phyloP scores from a whole-genome alignment of 2,329 filamentous ascomycete species.

The Phialemoniopsis sp. region DNA sequence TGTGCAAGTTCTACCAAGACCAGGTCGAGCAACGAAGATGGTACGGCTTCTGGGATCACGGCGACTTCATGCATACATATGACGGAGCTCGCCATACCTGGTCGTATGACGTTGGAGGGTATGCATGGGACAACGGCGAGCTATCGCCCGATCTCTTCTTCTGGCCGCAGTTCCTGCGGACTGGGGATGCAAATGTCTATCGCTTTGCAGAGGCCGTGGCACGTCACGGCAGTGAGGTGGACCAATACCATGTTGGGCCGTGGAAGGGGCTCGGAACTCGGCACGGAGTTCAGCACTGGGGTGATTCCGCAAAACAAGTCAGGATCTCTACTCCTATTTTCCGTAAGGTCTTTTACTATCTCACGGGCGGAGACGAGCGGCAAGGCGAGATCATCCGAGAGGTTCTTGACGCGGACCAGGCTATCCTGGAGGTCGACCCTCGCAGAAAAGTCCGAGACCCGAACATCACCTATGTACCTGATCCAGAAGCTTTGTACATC shows the following conservation, averaged over 20 bases:
- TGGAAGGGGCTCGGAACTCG: conserved; percentile 58
- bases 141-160: conserved; percentile 59
- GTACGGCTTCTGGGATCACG: conserved; percentile 62
- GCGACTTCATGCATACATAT: conserved; percentile 61
- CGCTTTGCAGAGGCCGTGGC: conserved; percentile 55
- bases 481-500: conserved; percentile 32
- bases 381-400: conserved; percentile 50
- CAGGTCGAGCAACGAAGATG: conserved; percentile 55
- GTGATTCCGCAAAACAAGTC: conserved; percentile 58
- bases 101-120: conserved; percentile 61
- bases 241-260: conserved; percentile 55
- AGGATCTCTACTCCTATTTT: conserved; percentile 57
- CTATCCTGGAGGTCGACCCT: conserved; percentile 49
- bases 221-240: conserved; percentile 56
- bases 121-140: conserved; percentile 63
- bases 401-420: conserved; percentile 45
- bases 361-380: conserved; percentile 54
- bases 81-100: conserved; percentile 54
- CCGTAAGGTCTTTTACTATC: conserved; percentile 51
- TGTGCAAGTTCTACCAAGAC: conserved; percentile 49
- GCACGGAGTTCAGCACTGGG: conserved; percentile 59
- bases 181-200: conserved; percentile 52
- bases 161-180: conserved; percentile 59
- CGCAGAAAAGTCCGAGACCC: conserved; percentile 54
- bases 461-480: conserved; percentile 19